Base-by-base conservation (phyloP, 2,329 filamentous ascomycete genomes). In the Grosmannia huntii region DNA sequence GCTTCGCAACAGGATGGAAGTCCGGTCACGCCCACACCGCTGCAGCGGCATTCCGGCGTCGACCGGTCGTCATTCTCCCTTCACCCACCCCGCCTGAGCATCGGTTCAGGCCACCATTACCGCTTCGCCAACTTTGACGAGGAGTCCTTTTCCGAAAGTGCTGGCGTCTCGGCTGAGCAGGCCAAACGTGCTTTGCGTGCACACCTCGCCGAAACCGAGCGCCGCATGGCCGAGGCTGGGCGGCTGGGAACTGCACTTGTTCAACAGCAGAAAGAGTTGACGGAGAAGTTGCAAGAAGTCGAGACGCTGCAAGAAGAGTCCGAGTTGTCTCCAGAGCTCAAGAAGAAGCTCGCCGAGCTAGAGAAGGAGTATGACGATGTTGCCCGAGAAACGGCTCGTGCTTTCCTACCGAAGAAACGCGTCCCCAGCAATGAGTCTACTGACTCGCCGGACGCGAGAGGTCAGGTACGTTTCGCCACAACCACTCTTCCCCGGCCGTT, bases 321-420 rank as follows among this genome's bases (percentile, higher is more conserved):
- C 27, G 87, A 96, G 62, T 83, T 97, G 56, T 85, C 86, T 0
- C 84, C 88, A 4, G 91, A 96, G 64, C 75, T 99, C 66, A 88
- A 87, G 60, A 81, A 86, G 66, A 90, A 88, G 72, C 79, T 99
- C 57, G 79, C 83, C 16, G 90, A 95, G 62, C 84, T 99, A 60
- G 94, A 99, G 71, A 89, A 84, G 70, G 94, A 99, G 67, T 97
- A 95, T 74, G 92, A 95, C 69, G 91, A 96, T 68, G 85, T 97
- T 53, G 90, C 91, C 14, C 81, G 87, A 62, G 92, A 97, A 69
- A 94, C 88, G 53, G 90, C 92, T 50, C 82, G 92, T 63, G 90
- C 89, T 2, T 92, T 96, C 69, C 74, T 97, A 60, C 87, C 84
- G 38, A 94, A 94, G 65, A 90, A 90, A 70, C 82, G 90, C 66